Evolutionary conservation across 371 early-diverging fungal genomes (phyloP).

Genomic region (Rhizopus sp.): DNA sequence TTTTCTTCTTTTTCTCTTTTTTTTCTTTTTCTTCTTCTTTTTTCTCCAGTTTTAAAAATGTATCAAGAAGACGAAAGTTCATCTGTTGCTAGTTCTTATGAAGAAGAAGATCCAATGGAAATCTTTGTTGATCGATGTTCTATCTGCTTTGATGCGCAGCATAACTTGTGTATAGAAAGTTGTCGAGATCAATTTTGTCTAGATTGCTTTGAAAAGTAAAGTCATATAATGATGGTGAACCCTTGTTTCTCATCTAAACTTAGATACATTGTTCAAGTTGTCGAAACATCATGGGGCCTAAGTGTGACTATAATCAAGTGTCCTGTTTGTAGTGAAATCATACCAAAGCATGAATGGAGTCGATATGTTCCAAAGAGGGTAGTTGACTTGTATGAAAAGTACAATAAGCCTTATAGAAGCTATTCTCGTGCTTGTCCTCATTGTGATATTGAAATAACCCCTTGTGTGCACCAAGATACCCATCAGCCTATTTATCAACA

Average conservation of each 20-base stretch:
- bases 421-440: slow-evolving; percentile 51
- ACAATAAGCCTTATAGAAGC: slow-evolving; percentile 58
- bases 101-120: slow-evolving; percentile 44
- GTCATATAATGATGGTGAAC: slow-evolving; percentile 28
- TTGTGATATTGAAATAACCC: slow-evolving; percentile 48
- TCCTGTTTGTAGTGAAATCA: slow-evolving; percentile 55
- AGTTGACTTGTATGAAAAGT: slow-evolving; percentile 46
- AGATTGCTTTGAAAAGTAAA: slow-evolving; percentile 57
- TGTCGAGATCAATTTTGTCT: slow-evolving; percentile 60
- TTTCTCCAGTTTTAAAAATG: slow-evolving; percentile 7
- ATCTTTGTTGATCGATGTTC: slow-evolving; percentile 57
- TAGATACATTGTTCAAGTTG: slow-evolving; percentile 56
- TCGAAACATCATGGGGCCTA: slow-evolving; percentile 64
- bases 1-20: slow-evolving; percentile 5
- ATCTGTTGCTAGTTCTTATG: slow-evolving; percentile 19
- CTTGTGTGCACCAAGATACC: slow-evolving; percentile 17
- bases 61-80: slow-evolving; percentile 20
- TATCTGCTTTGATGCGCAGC: slow-evolving; percentile 60
- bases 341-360: slow-evolving; percentile 57
- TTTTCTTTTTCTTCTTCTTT: neutral
- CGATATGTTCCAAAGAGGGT: slow-evolving; percentile 29
- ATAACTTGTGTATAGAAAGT: slow-evolving; percentile 57
- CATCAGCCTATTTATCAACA: neutral
- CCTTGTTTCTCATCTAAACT: neutral
- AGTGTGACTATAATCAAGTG: slow-evolving; percentile 55